These are phyloP conservation scores for Cercospora zeae-maydis DNA, from an alignment of 2,329 filamentous ascomycete genomes.

Conservation along the genomic window DNA sequence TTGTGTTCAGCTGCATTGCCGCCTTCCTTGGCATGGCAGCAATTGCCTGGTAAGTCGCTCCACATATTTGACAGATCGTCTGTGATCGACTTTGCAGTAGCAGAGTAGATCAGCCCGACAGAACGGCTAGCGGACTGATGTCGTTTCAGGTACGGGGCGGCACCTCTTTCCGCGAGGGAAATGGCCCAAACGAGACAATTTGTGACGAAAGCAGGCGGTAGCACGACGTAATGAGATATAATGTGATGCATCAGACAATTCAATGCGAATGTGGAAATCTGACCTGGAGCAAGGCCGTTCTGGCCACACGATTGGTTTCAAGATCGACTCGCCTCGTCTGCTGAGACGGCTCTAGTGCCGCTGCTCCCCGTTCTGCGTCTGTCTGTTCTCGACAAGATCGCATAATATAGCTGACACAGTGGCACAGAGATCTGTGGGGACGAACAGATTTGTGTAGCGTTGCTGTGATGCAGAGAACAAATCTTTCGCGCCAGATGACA, in stretches of 20 bases:
- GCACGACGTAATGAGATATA: conserved; percentile 9
- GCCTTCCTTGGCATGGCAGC: conserved; percentile 66
- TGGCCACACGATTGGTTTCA: neutral
- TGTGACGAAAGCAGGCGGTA: conserved; percentile 24
- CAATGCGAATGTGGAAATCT: neutral
- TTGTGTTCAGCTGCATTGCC: conserved; percentile 67
- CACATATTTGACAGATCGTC: conserved; percentile 1
- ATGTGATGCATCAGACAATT: neutral
- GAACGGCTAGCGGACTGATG: conserved; percentile 14
- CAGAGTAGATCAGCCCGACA: neutral
- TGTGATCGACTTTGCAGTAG: conserved; percentile 11
- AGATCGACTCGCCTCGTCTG: neutral
- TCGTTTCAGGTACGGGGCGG: conserved; percentile 36
- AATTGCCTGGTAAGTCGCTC: conserved; percentile 61
- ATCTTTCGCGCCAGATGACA: too few species aligned
- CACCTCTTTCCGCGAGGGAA: conserved; percentile 30
- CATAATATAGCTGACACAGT: neutral
- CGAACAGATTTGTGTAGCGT: neutral
- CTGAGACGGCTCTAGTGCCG: neutral
- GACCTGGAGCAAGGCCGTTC: neutral
- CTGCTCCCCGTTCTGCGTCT: neutral
- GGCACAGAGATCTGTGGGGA: conserved; percentile 7
- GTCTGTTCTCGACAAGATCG: neutral
- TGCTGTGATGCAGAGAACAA: too few species aligned
- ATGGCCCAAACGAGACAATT: conserved; percentile 28